Evolutionary conservation across 805 yeast species (phyloP), one percentile per base, ranked within the genome.

Genomic region (Schwanniomyces occidentalis): DNA sequence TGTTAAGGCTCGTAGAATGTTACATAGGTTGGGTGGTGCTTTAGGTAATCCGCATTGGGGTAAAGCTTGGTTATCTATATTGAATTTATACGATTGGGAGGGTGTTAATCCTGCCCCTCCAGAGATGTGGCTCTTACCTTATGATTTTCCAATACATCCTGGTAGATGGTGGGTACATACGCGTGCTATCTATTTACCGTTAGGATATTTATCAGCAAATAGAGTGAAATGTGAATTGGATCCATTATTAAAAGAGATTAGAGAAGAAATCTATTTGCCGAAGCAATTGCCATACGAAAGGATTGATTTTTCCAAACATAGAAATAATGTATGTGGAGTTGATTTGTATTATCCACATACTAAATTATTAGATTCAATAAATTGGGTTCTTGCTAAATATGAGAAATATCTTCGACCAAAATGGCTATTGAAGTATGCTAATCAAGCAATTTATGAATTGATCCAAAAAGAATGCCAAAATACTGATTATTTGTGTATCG

Each of bases 111-210:
- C 99, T 3, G 95, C 96, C 1, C 99, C 99, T 3, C 91, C 97
- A 1, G 99, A 93, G 54, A 63, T 89, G 31, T 93, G 96, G 93
- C 60, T 83, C 39, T 59, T 91, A 26, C 99, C 99, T 2, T 85
- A 88, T 42, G 54, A 70, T 31, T 51, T 83, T 2, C 95, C 96
- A 0, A 69, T 89, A 25, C 98, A 93, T 53, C 99, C 99, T 1
- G 95, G 90, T 22, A 76, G 86, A 54, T 93, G 98, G 99, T 93
- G 99, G 99, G 96, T 91, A 15, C 99, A 93, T 53, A 90, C 97
- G 0, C 71, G 99, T 37, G 95, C 93, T 1, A 86, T 93, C 15
- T 93, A 90, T 51, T 58, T 85, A 21, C 90, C 98, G 0, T 65
- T 91, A 49, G 91, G 96, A 12, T 93, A 91, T 56, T 56, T 93